Percentiles rank a stretch among this genome's conserved stretches.
These are phyloP conservation scores for Moniliophthora roreri DNA, from an alignment of 1,284 basidiomycete genomes.

Conservation along the genomic window DNA sequence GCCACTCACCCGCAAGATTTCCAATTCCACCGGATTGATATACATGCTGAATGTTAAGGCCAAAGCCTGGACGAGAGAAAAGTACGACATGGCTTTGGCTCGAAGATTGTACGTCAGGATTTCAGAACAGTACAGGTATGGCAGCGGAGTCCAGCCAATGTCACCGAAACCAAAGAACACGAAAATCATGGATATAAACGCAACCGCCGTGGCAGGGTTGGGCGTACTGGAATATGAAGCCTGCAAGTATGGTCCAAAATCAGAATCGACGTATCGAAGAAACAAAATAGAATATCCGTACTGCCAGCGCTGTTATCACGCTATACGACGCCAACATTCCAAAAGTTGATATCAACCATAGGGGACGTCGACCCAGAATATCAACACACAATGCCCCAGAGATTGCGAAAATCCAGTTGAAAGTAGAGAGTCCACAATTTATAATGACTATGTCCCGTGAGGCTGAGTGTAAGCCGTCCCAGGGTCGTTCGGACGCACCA, in stretches of 20 bases:
- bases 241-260: not conserved
- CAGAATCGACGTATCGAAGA: not conserved
- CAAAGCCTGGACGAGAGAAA: slow-evolving; percentile 6
- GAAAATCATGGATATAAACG: slow-evolving; percentile 12
- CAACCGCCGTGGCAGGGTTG: not conserved
- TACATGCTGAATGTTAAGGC: slow-evolving; percentile 6
- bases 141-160: slow-evolving; percentile 8
- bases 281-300: not conserved
- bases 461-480: too few species aligned
- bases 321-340: not conserved
- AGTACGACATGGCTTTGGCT: slow-evolving; percentile 9
- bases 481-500: too few species aligned
- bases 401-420: not conserved
- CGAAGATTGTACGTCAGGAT: slow-evolving; percentile 7
- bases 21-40: slow-evolving; percentile 10
- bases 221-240: not conserved
- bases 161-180: slow-evolving; percentile 4
- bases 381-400: not conserved
- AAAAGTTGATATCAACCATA: not conserved
- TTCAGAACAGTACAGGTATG: slow-evolving; percentile 8
- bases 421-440: not conserved
- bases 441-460: too few species aligned
- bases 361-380: not conserved
- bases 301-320: not conserved
- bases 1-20: slow-evolving; percentile 5